Base-by-base conservation (phyloP, 371 early-diverging fungal genomes). In the Lichtheimia ornata region DNA sequence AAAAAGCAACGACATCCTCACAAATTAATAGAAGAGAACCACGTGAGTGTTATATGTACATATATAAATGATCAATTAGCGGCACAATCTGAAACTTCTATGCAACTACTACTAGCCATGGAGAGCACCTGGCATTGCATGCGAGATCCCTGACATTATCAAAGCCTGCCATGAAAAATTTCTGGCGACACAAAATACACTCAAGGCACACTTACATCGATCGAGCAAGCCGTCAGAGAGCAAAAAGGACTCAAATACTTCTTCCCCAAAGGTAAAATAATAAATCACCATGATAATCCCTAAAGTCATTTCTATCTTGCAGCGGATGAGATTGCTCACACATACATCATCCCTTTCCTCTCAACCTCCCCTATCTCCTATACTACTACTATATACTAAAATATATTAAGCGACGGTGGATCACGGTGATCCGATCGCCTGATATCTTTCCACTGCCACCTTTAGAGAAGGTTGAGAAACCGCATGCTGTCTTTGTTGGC, bases 401-500 rank as follows among this genome's bases (percentile, higher is more conserved):
- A 47, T 7, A 47, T 47, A 18, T 47, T 18, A 47, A 70, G 73
- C 53, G 53, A 14, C 72, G 63, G 15, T 81, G 81, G 81, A 67
- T 81, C 25, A 75, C 73, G 13, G 76, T 76, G 30, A 77, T 73
- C 22, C 67, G 63, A 65, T 58, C 71, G 27, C 72, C 70, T 12
- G 62, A 62, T 30, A 70, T 75, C 28, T 56, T 73, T 40, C 77
- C 77, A 25, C 56, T 77, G 45, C 77, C 78, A 11, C 76, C 75
- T 14, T 72, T 77, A 41, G 63, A 66, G 11, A 62, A 53, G 50
- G 20, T 17, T 22, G 30, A 47, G 35, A 45, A 50, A 20, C 30
- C 50, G 5, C 81, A 81, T 58, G 71, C 70, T 25, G 76, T 63
- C 52, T 81, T 81, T 62, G 72, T 76, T 42, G 64, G 53, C 25